These are phyloP conservation scores for Scytalidium sp. DNA, from an alignment of 2,329 filamentous ascomycete genomes.

Conservation along the genomic window DNA sequence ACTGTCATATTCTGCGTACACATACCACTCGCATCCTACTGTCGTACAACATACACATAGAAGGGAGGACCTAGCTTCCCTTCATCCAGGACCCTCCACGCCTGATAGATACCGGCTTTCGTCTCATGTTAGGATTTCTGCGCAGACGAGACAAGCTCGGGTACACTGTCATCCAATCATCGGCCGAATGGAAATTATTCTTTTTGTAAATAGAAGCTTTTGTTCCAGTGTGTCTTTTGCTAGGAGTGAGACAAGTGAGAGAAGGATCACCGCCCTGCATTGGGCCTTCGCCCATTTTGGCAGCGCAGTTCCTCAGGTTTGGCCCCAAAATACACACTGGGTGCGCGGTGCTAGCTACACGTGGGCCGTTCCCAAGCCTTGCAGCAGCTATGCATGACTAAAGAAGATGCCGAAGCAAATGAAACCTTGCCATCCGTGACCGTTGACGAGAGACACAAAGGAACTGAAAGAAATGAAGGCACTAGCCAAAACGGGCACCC, in stretches of 20 bases:
- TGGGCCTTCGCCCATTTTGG: not conserved
- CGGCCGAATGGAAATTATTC: not conserved
- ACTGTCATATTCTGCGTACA: too few species aligned
- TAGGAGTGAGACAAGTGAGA: not conserved
- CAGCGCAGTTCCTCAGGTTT: too few species aligned
- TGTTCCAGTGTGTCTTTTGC: not conserved
- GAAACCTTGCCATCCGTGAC: not conserved
- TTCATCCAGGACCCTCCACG: too few species aligned
- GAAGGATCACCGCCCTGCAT: not conserved
- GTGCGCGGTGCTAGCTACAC: too few species aligned
- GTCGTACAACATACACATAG: too few species aligned
- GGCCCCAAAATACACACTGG: too few species aligned
- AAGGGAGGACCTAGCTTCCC: too few species aligned
- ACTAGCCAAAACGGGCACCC: too few species aligned
- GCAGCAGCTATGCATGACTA: not conserved
- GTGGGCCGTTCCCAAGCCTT: not conserved
- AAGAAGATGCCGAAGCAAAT: not conserved
- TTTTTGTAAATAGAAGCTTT: not conserved
- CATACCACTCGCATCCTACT: too few species aligned
- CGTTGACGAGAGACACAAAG: not conserved
- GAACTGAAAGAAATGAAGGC: not conserved
- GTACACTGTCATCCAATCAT: not conserved
- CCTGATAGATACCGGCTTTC: too few species aligned
- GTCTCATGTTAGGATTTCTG: too few species aligned
- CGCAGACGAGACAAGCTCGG: too few species aligned